Base-by-base conservation (phyloP, 768 basidiomycete genomes). In the Podaxis sp. region DNA sequence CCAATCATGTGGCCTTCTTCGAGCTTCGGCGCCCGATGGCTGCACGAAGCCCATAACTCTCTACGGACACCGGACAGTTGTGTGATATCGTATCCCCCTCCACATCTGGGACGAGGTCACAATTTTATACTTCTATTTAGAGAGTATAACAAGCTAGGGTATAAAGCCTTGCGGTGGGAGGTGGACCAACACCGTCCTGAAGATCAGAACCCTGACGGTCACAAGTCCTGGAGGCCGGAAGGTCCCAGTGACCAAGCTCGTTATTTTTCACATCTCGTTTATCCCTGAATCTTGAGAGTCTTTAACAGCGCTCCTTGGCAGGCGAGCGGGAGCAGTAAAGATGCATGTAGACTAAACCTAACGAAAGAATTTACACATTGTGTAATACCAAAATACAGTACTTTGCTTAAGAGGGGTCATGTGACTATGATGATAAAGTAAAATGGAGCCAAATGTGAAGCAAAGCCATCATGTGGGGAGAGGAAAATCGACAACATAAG, bases 361-460 rank as follows among this genome's bases (percentile, higher is more conserved):
- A 60, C 28, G 22, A 44, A 52, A 20, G 38, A 55, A 6, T 40
- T 48, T 62, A 62, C 24, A 56, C 54, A 48, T 50, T 56, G 26
- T 62, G 55, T 37, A 49, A 44, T 62, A 51, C 15, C 61, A 62
- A 62, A 56, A 62, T 62, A 62, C 61, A 62, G 55, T 36, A 44
- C 44, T 38, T 62, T 56, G 54, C 54, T 62, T 17, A 49, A 51
- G 10, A 33, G 50, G 17, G 44, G 51, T 55, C 44, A 22, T 55
- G 50, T 36, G 33, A 62, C 60, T 17, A 62, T 48, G 53, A 20
- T 52, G 15, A 55, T 62, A 62, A 37, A 36, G 55, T 62, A 62
- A 62, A 28, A 50, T 40, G 41, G 40, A 40, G 51, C 28, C 37
- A 53, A 33, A 26, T 56, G 36, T 10, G 50, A 56, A 56, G 61